phyloP scores from a whole-genome alignment of 164 flowering plant genomes.

The Macadamia integrifolia region DNA sequence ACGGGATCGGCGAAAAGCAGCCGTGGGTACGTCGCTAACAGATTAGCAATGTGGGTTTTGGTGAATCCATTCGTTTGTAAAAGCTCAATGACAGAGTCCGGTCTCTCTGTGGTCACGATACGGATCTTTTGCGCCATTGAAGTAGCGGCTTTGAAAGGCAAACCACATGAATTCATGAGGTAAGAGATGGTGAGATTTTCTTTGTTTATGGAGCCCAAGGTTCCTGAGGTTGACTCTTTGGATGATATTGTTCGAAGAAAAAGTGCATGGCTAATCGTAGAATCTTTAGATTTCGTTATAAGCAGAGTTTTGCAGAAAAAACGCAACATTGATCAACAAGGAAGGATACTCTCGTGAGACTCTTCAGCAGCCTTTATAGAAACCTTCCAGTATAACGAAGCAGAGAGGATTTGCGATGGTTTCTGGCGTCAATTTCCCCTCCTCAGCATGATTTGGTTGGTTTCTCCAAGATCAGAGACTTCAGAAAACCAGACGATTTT shows the following conservation, averaged over 20 bases:
- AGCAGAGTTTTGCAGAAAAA: not conserved
- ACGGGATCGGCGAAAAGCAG: constrained; percentile 6
- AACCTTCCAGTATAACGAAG: not conserved
- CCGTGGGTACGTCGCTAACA: not conserved
- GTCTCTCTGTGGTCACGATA: constrained; percentile 6
- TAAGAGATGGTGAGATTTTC: constrained; percentile 15
- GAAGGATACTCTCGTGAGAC: not conserved
- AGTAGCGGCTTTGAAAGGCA: constrained; percentile 19
- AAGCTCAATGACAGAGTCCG: constrained; percentile 2
- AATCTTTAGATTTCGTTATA: not conserved
- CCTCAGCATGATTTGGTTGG: too few species aligned
- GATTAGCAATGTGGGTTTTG: not conserved
- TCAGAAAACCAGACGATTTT: too few species aligned
- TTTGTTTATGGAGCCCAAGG: not conserved
- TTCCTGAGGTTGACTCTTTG: not conserved
- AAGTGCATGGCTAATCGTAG: not conserved
- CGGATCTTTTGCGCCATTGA: constrained; percentile 7
- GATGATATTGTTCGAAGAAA: not conserved
- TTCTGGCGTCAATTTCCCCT: not conserved
- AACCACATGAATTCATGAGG: constrained; percentile 21
- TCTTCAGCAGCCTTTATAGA: not conserved
- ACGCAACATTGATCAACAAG: not conserved
- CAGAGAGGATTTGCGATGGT: not conserved
- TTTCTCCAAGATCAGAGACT: too few species aligned
- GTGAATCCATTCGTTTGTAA: constrained; percentile 7